Evolutionary conservation across 2,329 filamentous ascomycete genomes (phyloP).

Genomic region (Fusarium sublunatum): DNA sequence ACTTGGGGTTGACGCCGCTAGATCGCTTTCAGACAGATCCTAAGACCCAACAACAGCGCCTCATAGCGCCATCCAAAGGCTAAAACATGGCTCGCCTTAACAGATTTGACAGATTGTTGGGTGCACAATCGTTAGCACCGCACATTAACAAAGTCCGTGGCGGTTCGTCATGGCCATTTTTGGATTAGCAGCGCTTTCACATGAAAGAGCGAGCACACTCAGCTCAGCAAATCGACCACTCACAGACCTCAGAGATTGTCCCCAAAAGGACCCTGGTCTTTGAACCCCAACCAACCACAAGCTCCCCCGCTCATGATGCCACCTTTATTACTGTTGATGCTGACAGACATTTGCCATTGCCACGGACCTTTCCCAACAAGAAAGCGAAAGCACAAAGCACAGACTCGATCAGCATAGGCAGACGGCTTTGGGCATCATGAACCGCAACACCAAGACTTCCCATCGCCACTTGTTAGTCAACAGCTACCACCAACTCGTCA

Average conservation of each 20-base stretch:
- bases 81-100: constrained; percentile 24
- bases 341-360: constrained; percentile 22
- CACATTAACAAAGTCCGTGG: constrained; percentile 8
- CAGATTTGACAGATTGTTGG: constrained; percentile 16
- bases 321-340: constrained; percentile 1
- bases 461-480: constrained; percentile 35
- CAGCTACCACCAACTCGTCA: constrained; percentile 12
- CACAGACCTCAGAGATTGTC: neutral
- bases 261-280: constrained; percentile 10
- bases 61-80: constrained; percentile 16
- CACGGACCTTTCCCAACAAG: constrained; percentile 23
- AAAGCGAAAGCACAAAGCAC: constrained; percentile 14
- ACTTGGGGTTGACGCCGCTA: constrained; percentile 6
- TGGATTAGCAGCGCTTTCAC: constrained; percentile 11
- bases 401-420: neutral
- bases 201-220: constrained; percentile 5
- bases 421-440: neutral
- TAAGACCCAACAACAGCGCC: constrained; percentile 31
- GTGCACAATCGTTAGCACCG: constrained; percentile 27
- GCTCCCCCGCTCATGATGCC: constrained; percentile 21
- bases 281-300: constrained; percentile 28
- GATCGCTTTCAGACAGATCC: constrained; percentile 1
- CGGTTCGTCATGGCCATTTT: constrained; percentile 1
- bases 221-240: neutral
- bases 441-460: constrained; percentile 26